Base-by-base conservation (phyloP, 495 filamentous ascomycete species). In the Mytilinidion resinicola region DNA sequence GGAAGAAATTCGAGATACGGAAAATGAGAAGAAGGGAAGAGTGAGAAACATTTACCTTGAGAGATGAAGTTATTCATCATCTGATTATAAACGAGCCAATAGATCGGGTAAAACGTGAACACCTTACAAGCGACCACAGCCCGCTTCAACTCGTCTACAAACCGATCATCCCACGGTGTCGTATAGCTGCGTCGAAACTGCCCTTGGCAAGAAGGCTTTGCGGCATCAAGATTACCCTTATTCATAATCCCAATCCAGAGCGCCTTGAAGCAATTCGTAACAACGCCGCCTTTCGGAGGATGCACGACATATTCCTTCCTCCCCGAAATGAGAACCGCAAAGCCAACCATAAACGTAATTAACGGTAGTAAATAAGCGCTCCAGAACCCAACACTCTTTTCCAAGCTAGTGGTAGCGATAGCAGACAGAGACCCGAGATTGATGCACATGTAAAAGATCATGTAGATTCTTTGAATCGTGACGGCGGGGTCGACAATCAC, bases 401-500 rank as follows among this genome's bases (percentile, higher is more conserved):
- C 87, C 71, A 86, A 76, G 61, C 81, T 84, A 3, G 82, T 79
- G 11, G 82, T 86, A 4, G 81, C 84, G 55, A 83, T 78, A 60
- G 82, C 77, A 59, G 78, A 87, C 60, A 82, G 80, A 49, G 78
- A 80, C 14, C 88, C 89, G 54, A 95, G 61, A 74, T 96, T 91
- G 76, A 91, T 87, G 62, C 84, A 83, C 54, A 81, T 72, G 67
- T 90, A 90, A 70, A 73, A 73, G 39, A 73, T 63, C 78, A 85
- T 82, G 75, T 85, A 85, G 56, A 91, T 84, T 51, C 82, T 78
- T 72, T 88, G 85, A 52, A 88, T 79, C 4, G 87, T 90, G 49
- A 88, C 76, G 37, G 81, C 77, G 0, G 89, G 88, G 67, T 91
- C 87, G 39, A 90, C 82, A 50, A 93, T 80, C 20, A 88, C 86